A percentile compares a stretch with the other conserved stretches of the same genome.
These are phyloP conservation scores for Moesziomyces sp. DNA, from an alignment of 1,284 basidiomycete genomes.

Conservation along the genomic window DNA sequence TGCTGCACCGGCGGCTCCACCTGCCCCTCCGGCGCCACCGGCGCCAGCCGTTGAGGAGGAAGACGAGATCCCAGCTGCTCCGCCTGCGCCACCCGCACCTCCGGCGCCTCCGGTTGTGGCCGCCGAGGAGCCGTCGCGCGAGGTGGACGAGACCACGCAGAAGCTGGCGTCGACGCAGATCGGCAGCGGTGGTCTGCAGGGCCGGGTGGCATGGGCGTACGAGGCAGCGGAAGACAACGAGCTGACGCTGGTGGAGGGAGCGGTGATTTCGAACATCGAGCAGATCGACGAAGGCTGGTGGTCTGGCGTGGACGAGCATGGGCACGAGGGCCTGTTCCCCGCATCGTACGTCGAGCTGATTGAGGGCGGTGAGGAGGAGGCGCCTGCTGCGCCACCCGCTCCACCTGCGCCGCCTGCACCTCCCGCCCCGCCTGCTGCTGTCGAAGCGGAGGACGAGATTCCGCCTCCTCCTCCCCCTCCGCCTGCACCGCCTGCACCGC, in stretches of 20 bases:
- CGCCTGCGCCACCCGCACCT: slow-evolving; percentile 25
- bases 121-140: slow-evolving; percentile 5
- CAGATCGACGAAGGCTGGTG: slow-evolving; percentile 67
- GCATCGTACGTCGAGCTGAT: slow-evolving; percentile 64
- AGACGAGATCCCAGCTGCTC: slow-evolving; percentile 28
- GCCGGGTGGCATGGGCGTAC: slow-evolving; percentile 62
- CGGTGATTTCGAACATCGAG: slow-evolving; percentile 56
- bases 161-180: slow-evolving; percentile 43
- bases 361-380: slow-evolving; percentile 29
- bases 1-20: too few species aligned
- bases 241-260: slow-evolving; percentile 58
- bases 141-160: slow-evolving; percentile 19
- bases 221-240: slow-evolving; percentile 65
- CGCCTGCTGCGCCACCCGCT: slow-evolving; percentile 38
- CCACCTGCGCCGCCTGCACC: slow-evolving; percentile 42
- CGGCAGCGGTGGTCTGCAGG: slow-evolving; percentile 36
- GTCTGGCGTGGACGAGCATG: slow-evolving; percentile 59
- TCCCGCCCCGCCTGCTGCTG: slow-evolving; percentile 18
- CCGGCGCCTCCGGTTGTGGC: slow-evolving; percentile 2
- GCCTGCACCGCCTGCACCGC: slow-evolving; percentile 48
- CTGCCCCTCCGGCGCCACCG: slow-evolving; percentile 39
- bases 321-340: slow-evolving; percentile 63
- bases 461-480: slow-evolving; percentile 71
- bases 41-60: slow-evolving; percentile 10
- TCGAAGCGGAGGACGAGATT: slow-evolving; percentile 24